Evolutionary conservation across 2,329 filamentous ascomycete genomes (phyloP).

Genomic region (Didymosphaeria variabile): DNA sequence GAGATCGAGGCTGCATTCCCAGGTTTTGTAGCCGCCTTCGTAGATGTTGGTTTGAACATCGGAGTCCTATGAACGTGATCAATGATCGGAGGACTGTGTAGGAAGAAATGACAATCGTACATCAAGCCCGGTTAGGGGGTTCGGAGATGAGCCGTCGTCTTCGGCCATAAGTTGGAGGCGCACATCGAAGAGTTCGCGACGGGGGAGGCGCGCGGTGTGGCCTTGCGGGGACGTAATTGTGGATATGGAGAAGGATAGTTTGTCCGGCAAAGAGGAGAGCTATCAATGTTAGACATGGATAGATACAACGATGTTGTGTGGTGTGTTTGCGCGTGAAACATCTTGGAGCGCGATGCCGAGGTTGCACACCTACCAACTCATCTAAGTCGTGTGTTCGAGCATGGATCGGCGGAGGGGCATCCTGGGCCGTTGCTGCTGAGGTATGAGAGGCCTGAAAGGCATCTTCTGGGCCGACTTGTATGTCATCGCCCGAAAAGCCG

Average conservation of each 20-base stretch:
- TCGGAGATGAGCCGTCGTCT: slow-evolving; percentile 53
- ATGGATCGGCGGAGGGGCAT: slow-evolving; percentile 43
- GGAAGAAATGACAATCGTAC: slow-evolving; percentile 6
- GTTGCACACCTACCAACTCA: slow-evolving; percentile 55
- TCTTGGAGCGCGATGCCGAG: not conserved
- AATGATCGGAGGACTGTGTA: not conserved
- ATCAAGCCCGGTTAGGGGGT: slow-evolving; percentile 42
- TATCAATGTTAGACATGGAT: slow-evolving; percentile 36
- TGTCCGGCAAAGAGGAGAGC: slow-evolving; percentile 72
- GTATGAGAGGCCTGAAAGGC: slow-evolving; percentile 22
- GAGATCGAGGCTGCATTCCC: slow-evolving; percentile 85
- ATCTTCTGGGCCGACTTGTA: slow-evolving; percentile 59
- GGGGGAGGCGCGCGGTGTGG: slow-evolving; percentile 66
- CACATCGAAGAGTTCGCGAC: slow-evolving; percentile 83
- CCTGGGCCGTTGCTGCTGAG: slow-evolving; percentile 14
- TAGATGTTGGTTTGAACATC: slow-evolving; percentile 85
- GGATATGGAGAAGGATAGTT: slow-evolving; percentile 74
- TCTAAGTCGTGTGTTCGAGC: slow-evolving; percentile 56
- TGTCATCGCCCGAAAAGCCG: slow-evolving; percentile 67
- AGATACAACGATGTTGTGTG: not conserved
- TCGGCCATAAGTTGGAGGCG: slow-evolving; percentile 82
- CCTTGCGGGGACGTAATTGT: slow-evolving; percentile 68
- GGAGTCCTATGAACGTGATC: slow-evolving; percentile 54
- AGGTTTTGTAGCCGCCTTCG: slow-evolving; percentile 88
- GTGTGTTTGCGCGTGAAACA: not conserved